phyloP scores from a whole-genome alignment of 805 yeast genomes.

The Ogataea dorogensis region DNA sequence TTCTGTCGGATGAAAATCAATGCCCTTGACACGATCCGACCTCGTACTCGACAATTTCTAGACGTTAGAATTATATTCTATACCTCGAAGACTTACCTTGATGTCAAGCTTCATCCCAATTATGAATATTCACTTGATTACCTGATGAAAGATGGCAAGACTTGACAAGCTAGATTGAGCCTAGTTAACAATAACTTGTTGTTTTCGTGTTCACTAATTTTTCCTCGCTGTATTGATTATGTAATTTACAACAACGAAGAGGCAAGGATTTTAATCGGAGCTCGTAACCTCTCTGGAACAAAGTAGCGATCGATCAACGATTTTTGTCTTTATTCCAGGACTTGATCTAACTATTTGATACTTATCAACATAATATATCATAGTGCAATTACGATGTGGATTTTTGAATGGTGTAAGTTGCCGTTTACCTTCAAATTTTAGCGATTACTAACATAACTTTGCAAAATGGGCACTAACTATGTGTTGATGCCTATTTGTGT shows the following conservation, averaged over 20 bases:
- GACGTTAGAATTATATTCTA: neutral
- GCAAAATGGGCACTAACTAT: slow-evolving; percentile 1
- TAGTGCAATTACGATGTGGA: slow-evolving; percentile 30
- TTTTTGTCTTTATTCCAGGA: neutral
- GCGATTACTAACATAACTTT: slow-evolving; percentile 10
- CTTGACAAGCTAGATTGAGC: neutral
- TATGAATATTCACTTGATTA: neutral
- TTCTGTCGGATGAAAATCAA: slow-evolving; percentile 96
- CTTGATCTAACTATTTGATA: slow-evolving; percentile 3
- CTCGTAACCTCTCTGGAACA: slow-evolving; percentile 10
- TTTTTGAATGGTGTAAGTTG: slow-evolving; percentile 40
- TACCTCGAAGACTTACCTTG: slow-evolving; percentile 35
- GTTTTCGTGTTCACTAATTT: slow-evolving; percentile 18
- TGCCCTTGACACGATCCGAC: slow-evolving; percentile 95
- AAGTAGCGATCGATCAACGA: slow-evolving; percentile 3
- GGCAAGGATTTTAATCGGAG: neutral
- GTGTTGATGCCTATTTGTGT: slow-evolving; percentile 3
- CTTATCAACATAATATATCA: neutral
- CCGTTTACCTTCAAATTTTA: neutral
- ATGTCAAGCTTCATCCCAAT: slow-evolving; percentile 48
- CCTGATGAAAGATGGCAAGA: neutral
- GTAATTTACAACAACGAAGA: neutral
- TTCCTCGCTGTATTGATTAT: slow-evolving; percentile 4
- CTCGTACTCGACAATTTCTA: slow-evolving; percentile 84
- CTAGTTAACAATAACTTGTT: slow-evolving; percentile 3